phyloP scores from a whole-genome alignment of 2,329 filamentous ascomycete genomes.

The Fusarium sp. region DNA sequence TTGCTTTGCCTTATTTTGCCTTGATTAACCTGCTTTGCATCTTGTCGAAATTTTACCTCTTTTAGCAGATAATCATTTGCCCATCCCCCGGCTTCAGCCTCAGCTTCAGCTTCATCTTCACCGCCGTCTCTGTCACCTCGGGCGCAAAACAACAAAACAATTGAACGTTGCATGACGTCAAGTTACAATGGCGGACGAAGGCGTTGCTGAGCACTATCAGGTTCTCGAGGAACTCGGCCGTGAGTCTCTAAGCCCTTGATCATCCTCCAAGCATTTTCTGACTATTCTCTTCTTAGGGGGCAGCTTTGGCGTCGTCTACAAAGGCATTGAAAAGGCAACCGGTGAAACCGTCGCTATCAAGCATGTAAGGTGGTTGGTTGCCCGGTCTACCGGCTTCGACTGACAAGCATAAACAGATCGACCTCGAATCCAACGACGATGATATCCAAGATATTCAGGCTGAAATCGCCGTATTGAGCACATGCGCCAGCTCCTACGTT shows the following conservation, averaged over 20 bases:
- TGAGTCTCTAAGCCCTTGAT: constrained; percentile 61
- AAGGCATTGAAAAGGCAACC: constrained; percentile 89
- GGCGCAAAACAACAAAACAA: constrained; percentile 23
- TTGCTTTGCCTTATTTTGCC: neutral
- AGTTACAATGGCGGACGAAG: constrained; percentile 66
- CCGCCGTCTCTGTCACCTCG: constrained; percentile 4
- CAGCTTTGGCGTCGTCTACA: constrained; percentile 97
- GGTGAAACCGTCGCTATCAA: constrained; percentile 97
- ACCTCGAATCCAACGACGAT: constrained; percentile 98
- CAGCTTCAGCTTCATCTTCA: constrained; percentile 18
- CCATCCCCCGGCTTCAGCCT: constrained; percentile 11
- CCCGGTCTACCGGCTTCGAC: constrained; percentile 23
- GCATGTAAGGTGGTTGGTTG: constrained; percentile 71
- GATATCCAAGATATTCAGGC: constrained; percentile 98
- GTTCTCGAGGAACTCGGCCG: constrained; percentile 96
- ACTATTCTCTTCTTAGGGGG: constrained; percentile 71
- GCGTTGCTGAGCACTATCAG: constrained; percentile 87
- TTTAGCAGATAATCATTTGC: constrained; percentile 10
- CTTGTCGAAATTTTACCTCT: constrained; percentile 13
- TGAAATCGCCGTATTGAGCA: constrained; percentile 94
- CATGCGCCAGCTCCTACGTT: constrained; percentile 92
- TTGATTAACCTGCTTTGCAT: neutral
- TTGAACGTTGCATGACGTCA: constrained; percentile 42
- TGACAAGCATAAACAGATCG: constrained; percentile 72
- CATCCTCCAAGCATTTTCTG: constrained; percentile 11